Base-by-base conservation (phyloP, 345 rosid genomes). In the Eutrema yunnanense region DNA sequence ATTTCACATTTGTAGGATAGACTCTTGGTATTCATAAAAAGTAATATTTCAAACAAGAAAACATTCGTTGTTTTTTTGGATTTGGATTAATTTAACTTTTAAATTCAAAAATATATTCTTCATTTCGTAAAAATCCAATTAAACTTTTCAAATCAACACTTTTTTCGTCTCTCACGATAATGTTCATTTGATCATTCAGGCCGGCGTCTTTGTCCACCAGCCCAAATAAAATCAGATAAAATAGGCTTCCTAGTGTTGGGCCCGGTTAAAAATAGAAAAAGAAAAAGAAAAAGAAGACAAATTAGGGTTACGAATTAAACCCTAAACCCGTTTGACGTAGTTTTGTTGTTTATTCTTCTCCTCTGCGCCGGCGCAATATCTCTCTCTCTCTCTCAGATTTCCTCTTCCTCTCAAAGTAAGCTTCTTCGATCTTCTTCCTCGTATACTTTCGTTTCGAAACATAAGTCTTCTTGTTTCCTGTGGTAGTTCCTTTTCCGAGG, bases 311-410 rank as follows among this genome's bases (percentile, higher is more conserved):
- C 34, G 67, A 59, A 58, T 13, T 49, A 58, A 67, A 74, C 73
- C 78, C 73, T 74, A 60, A 74, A 52, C 73, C 78, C 67, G 33
- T 51, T 42, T 49, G 11, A 8, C 29, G 38, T 33, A 2, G 22
- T 9, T 12, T 8, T 26, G 12, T 48, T 22, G 6, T 5, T 16
- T 67, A 30, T 59, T 66, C 53, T 7, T 43, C 49, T 4, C 11
- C 29, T 34, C 68, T 43, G 42, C 73, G 78, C 78, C 73, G 78
- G 78, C 42, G 12, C 38, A 22, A 22, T 30, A 5, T 26, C 55
- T 55, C 47, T 69, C 55, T 66, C 66, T 22, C 26, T 22, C 26
- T 22, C 26, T 22, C 26, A 22, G 26, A 22, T 22, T 22, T 22
- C 26, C 26, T 22, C 26, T 22, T 22, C 26, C 26, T 22, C 26